Base-by-base conservation (phyloP, 768 basidiomycete species). In the Clitopilus passeckerianus region DNA sequence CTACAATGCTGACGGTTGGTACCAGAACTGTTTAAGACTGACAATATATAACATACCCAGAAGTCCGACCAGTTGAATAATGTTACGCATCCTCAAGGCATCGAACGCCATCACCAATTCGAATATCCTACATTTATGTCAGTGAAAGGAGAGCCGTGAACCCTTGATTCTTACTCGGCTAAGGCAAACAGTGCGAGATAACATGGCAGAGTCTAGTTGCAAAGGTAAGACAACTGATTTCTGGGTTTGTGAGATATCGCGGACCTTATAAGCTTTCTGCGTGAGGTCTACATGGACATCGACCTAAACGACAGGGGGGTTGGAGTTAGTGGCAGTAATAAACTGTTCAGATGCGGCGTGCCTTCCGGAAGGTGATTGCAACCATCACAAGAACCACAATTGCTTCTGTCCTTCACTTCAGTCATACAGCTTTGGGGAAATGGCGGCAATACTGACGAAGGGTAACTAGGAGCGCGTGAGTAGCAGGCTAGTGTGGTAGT, bases 151-250 rank as follows among this genome's bases (percentile, higher is more conserved):
- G 15, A 30, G 33, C 58, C 14, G 12, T 41, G 23, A 20, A 37
- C 7, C 46, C 24, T 14, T 41, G 37, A 41, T 41, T 72, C 83
- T 55, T 68, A 92, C 91, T 90, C 91, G 59, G 89, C 92, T 9
- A 94, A 76, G 23, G 86, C 86, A 70, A 93, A 94, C 6, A 94
- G 77, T 2, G 90, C 90, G 5, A 94, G 83, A 70, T 93, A 94
- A 71, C 91, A 93, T 61, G 91, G 87, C 57, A 93, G 70, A 12
- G 91, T 93, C 87, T 91, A n/a, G 54, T 16, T 34, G 9, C 54
- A 35, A 57, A 22, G 16, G 57, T 59, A 34, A 63, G 50, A 30
- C 27, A 7, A 7, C 27, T 30, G 27, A 30, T 30, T 30, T 30
- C 3, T 30, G 27, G 3, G 27, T 30, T 30, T 30, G 7, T 30